Base-by-base conservation (phyloP, 371 early-diverging fungal genomes). In the Umbelopsis sp. region DNA sequence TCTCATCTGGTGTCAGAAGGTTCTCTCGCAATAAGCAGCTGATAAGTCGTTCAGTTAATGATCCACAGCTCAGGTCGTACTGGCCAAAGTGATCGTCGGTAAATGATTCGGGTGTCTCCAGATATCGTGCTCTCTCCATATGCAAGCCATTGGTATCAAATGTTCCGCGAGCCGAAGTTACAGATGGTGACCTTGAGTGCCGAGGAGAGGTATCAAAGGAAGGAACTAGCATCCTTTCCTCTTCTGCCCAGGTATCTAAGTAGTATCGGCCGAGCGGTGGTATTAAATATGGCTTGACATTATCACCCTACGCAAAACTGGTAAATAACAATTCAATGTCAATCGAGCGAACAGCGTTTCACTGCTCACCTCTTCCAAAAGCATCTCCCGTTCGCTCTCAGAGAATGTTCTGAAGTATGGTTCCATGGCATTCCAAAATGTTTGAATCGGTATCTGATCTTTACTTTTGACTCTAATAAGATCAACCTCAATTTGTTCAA, bases 391-490 rank as follows among this genome's bases (percentile, higher is more conserved):
- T 72, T 97, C 97, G 7, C 92, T 91, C 66, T 95, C 95, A 12
- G 87, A 84, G 45, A 96, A 74, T 25, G 83, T 83, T 5, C 94
- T 80, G 70, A 95, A 93, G 74, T 91, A 96, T 65, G 94, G 93
- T 37, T 97, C 97, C 65, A 91, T 76, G 11, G 91, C 90, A 7
- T 83, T 69, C 92, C 93, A 94, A 72, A 93, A 97, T 4, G 89
- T 89, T 18, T 85, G 78, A 37, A 94, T 88, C 6, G 93, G 92
- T 14, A 95, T 87, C 75, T 95, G 96, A 70, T 93, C 76, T 63
- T 77, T 76, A 1, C 80, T 75, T 69, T 83, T 83, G 32, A 80
- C 80, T 24, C 83, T 72, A 8, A 79, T 69, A 62, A 80, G 76
- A 32, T 83, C 83, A 18, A 76, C 51, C 5, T 82, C 80, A 22